These are phyloP conservation scores for Aaosphaeria arxii DNA, from an alignment of 2,329 filamentous ascomycete species.

Conservation along the genomic window DNA sequence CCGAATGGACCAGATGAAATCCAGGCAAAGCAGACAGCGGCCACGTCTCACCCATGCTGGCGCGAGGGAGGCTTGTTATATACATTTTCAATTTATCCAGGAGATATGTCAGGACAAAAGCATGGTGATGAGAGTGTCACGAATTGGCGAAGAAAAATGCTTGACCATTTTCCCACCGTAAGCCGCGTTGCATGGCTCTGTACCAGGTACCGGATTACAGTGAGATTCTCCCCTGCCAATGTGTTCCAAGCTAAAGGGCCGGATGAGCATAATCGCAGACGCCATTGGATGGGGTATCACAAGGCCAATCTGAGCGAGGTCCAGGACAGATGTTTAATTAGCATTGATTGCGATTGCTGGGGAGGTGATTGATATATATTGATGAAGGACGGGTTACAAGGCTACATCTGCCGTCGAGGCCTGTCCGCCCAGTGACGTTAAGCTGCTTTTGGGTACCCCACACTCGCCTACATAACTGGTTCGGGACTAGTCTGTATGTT, in stretches of 20 bases:
- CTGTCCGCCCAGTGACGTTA: conserved; percentile 10
- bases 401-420: conserved; percentile 20
- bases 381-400: conserved; percentile 29
- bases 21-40: conserved; percentile 19
- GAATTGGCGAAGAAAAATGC: conserved; percentile 17
- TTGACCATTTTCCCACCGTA: conserved; percentile 13
- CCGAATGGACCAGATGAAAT: conserved; percentile 6
- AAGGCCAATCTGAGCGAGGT: conserved; percentile 20
- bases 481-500: conserved; percentile 9
- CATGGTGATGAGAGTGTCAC: conserved; percentile 11
- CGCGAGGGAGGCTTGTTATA: conserved; percentile 20
- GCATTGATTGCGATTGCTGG: conserved; percentile 18
- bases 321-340: conserved; percentile 26
- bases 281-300: conserved; percentile 22
- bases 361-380: conserved; percentile 37
- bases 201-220: conserved; percentile 27
- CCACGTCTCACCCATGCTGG: conserved; percentile 21
- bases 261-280: conserved; percentile 21
- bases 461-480: conserved; percentile 18
- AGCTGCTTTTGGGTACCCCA: conserved; percentile 16
- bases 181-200: conserved; percentile 16
- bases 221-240: conserved; percentile 9
- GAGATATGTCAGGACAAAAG: conserved; percentile 9
- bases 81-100: conserved; percentile 23
- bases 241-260: conserved; percentile 14